Evolutionary conservation across 805 yeast genomes (phyloP).

Genomic region (Starmerella apis): DNA sequence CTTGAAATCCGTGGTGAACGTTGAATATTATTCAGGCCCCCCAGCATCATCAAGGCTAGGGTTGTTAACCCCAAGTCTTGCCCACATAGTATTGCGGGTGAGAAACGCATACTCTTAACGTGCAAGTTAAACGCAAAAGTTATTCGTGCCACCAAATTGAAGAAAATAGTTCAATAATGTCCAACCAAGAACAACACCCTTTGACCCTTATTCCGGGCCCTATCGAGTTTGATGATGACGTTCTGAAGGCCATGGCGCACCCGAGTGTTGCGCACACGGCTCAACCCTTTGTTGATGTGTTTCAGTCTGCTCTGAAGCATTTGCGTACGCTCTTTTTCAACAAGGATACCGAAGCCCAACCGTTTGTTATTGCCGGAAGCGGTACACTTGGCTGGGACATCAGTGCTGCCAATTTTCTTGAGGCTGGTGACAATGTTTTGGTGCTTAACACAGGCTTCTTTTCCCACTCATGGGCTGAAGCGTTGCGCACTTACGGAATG

Average conservation of each 20-base stretch:
- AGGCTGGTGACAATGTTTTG: slow-evolving; percentile 56
- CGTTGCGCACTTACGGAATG: slow-evolving; percentile 60
- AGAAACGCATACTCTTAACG: neutral
- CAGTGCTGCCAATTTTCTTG: slow-evolving; percentile 63
- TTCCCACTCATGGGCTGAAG: slow-evolving; percentile 71
- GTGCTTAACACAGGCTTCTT: slow-evolving; percentile 84
- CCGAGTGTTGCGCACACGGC: slow-evolving; percentile 87
- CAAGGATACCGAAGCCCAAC: slow-evolving; percentile 56
- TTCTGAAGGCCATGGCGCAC: slow-evolving; percentile 65
- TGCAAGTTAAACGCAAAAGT: neutral
- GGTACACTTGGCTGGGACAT: slow-evolving; percentile 96
- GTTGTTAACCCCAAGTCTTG: no score
- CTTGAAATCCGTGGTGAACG: no score
- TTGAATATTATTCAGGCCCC: no score
- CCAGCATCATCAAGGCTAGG: no score
- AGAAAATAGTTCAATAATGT: slow-evolving; percentile 32
- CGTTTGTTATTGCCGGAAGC: slow-evolving; percentile 73
- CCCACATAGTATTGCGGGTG: no score
- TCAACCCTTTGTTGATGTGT: slow-evolving; percentile 66
- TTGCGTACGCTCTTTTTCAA: slow-evolving; percentile 69
- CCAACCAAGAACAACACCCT: slow-evolving; percentile 31
- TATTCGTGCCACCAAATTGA: neutral
- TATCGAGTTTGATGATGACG: slow-evolving; percentile 70
- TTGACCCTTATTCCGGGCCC: slow-evolving; percentile 73
- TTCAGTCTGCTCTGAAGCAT: slow-evolving; percentile 56